Percentiles rank a stretch among this genome's conserved stretches.
Conservation (phyloP, 192 early-diverging fungal species). For the Mortierella alpina region DNA sequence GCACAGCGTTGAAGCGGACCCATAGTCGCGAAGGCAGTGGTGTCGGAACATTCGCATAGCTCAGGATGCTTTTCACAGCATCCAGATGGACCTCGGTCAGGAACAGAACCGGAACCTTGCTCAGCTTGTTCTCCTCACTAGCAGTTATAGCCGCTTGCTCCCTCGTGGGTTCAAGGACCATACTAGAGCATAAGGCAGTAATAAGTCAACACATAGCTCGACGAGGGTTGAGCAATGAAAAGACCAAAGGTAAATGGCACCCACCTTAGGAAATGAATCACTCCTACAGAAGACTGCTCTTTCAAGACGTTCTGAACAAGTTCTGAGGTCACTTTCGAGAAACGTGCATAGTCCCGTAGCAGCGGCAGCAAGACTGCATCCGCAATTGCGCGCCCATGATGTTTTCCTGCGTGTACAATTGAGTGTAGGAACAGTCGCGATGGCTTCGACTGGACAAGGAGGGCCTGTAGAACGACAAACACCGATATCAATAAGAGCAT, state of each 20-base stretch:
- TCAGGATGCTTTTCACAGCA: conserved; percentile 7
- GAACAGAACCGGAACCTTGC: conserved; percentile 15
- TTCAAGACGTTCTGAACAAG: conserved; percentile 41
- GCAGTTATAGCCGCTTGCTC: not conserved
- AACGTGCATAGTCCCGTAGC: not conserved
- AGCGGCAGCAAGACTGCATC: conserved; percentile 38
- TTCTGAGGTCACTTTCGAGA: conserved; percentile 28
- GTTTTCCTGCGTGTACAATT: conserved; percentile 20
- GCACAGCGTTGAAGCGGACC: conserved; percentile 11
- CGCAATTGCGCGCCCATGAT: conserved; percentile 36
- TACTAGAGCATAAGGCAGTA: not conserved
- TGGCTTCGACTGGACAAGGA: conserved; percentile 21
- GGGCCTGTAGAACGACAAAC: conserved; percentile 5
- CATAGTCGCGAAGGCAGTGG: conserved; percentile 39
- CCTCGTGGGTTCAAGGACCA: conserved; percentile 4
- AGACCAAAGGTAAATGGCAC: not conserved
- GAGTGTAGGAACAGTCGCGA: conserved; percentile 43
- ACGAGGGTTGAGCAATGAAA: not conserved
- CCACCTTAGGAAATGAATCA: conserved; percentile 43
- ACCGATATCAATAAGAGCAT: not conserved
- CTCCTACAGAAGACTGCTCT: conserved; percentile 22
- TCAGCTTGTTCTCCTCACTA: not conserved
- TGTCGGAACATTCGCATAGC: conserved; percentile 25
- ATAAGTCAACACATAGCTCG: not conserved
- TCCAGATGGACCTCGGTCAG: conserved; percentile 21